These are phyloP conservation scores for Magnusiomyces ingens DNA, from an alignment of 1,139 yeast genomes.

Conservation along the genomic window DNA sequence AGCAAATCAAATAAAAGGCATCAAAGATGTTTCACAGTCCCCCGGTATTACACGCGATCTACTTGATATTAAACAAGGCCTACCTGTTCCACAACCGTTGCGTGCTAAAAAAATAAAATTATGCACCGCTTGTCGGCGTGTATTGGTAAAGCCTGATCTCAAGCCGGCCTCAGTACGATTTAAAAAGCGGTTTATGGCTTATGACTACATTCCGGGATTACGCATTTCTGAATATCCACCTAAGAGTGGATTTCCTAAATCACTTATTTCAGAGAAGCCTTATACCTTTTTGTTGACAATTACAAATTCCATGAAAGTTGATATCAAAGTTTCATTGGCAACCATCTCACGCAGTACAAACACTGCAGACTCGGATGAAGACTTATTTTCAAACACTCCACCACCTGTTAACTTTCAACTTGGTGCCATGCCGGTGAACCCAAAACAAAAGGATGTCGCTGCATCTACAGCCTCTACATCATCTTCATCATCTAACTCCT, in stretches of 20 bases:
- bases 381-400: background rate
- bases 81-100: constrained; percentile 24
- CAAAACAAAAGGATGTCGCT: too few species aligned
- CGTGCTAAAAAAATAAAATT: constrained; percentile 24
- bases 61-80: constrained; percentile 10
- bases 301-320: constrained; percentile 24
- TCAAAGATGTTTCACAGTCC: constrained; percentile 4
- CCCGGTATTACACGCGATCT: constrained; percentile 4
- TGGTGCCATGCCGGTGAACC: too few species aligned
- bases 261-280: constrained; percentile 10
- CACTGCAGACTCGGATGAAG: background rate
- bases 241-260: constrained; percentile 13
- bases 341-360: constrained; percentile 14
- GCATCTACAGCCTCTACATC: too few species aligned
- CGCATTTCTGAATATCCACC: constrained; percentile 17
- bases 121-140: constrained; percentile 28
- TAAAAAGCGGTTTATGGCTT: constrained; percentile 25
- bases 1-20: background rate
- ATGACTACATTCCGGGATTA: constrained; percentile 23
- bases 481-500: background rate
- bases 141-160: constrained; percentile 28
- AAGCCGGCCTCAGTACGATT: constrained; percentile 25
- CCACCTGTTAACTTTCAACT: too few species aligned
- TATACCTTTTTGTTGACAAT: constrained; percentile 21
- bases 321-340: constrained; percentile 25